Base-by-base conservation (phyloP, 2,329 filamentous ascomycete species). In the Aspergillus alliaceus region DNA sequence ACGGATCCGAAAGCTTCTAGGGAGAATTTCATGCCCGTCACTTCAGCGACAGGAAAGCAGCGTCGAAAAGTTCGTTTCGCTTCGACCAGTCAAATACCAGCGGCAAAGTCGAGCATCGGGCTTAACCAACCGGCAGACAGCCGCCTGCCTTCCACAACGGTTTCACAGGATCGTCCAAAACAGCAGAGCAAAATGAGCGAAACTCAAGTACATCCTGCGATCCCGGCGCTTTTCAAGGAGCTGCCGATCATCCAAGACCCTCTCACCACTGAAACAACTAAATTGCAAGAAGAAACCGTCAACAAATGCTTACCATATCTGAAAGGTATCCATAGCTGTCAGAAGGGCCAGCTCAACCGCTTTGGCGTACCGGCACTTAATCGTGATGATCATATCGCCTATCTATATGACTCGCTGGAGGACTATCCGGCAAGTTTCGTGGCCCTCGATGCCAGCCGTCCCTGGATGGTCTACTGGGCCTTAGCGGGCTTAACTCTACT, bases 381-480 rank as follows among this genome's bases (percentile, higher is more conserved):
- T 64, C 86, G 89, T 40, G 77, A 79, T 57, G 74, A 77, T 40
- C 86, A 88, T 68, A 61, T 79, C 40, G 69, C 66, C n/a, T 81
- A 76, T 60, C 68, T 81, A 35, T 79, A 80, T 56, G 75, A 79
- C 53, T 77, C 77, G 11, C 67, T 87, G 40, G 77, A 77, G 42
- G 80, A 79, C 49, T 85, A 96, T 59, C 91, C 93, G 0, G 77
- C 83, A 7, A 79, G 79, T 3, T 96, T 89, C 74, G 86, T 88
- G 52, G 82, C 82, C 49, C 85, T 92, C 64, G 95, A 99, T 79
- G 89, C 95, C 31, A 93, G 90, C 70, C 82, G 93, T 54, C 93
- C 95, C 9, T 99, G 95, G 95, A 84, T 96, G 68, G 82, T 96
- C 62, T 98, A 97, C 78, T 99, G 95, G 95, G 90, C 85, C 53